phyloP scores from a whole-genome alignment of 2,329 filamentous ascomycete species.

The Aspergillus thermomutatus region DNA sequence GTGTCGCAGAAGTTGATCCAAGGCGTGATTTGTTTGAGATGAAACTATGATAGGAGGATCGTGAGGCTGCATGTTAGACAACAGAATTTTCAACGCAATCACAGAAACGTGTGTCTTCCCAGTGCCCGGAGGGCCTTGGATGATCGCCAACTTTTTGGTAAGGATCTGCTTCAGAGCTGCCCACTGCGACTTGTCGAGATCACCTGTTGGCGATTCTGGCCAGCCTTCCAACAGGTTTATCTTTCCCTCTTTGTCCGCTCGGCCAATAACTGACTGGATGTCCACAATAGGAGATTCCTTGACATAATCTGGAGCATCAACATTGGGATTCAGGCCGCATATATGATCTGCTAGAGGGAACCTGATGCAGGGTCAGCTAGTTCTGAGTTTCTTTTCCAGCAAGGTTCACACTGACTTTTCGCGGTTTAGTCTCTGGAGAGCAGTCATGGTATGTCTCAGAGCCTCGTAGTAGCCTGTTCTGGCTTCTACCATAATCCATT shows the following conservation, averaged over 20 bases:
- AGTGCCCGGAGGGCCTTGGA: constrained; percentile 79
- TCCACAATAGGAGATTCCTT: constrained; percentile 48
- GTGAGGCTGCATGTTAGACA: constrained; percentile 53
- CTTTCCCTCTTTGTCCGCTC: constrained; percentile 37
- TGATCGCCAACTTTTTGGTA: constrained; percentile 66
- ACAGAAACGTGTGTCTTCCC: constrained; percentile 83
- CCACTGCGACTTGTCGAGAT: constrained; percentile 69
- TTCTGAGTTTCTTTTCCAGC: neutral
- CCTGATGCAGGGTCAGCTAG: constrained; percentile 22
- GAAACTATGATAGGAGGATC: constrained; percentile 73
- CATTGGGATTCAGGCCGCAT: constrained; percentile 34
- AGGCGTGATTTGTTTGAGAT: constrained; percentile 85
- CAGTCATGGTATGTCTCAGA: constrained; percentile 66
- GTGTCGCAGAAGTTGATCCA: constrained; percentile 74
- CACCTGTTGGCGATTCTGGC: constrained; percentile 42
- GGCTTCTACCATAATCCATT: constrained; percentile 77
- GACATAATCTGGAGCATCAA: constrained; percentile 54
- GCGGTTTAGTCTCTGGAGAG: constrained; percentile 62
- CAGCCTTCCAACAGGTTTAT: constrained; percentile 56
- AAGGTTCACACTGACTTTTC: constrained; percentile 43
- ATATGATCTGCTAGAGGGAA: constrained; percentile 46
- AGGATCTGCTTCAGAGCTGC: constrained; percentile 67
- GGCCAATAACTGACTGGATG: constrained; percentile 44
- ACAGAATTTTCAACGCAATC: constrained; percentile 62
- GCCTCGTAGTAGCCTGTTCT: constrained; percentile 74